These are phyloP conservation scores for Jatropha multifida DNA, from an alignment of 441 rosid genomes.

Conservation along the genomic window DNA sequence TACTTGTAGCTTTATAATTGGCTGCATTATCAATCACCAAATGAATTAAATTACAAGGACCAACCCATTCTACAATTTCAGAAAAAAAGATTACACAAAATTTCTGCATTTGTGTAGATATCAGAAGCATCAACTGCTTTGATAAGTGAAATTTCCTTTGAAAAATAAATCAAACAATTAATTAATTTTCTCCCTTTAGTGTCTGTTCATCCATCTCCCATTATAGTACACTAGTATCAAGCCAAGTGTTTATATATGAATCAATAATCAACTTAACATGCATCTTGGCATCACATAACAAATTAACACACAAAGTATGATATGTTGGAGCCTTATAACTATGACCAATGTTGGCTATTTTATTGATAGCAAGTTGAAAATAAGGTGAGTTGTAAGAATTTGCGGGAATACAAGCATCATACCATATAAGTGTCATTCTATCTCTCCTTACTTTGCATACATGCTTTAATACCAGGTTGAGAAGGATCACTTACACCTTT, in stretches of 20 bases:
- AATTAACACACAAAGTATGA: conserved; percentile 4
- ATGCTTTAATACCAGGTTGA: conserved; percentile 6
- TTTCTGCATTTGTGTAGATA: neutral
- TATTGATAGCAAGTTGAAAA: neutral
- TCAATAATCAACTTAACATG: conserved; percentile 1
- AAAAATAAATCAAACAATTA: conserved; percentile 16
- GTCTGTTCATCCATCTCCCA: conserved; percentile 21
- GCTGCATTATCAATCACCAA: conserved; percentile 19
- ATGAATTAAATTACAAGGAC: neutral
- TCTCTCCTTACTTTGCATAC: neutral
- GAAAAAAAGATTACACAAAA: neutral
- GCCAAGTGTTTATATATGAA: neutral
- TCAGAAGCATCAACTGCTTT: conserved; percentile 19
- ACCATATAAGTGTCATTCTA: neutral
- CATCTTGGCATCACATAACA: neutral
- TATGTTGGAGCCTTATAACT: conserved; percentile 5
- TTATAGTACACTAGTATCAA: conserved; percentile 7
- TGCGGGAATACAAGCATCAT: conserved; percentile 1
- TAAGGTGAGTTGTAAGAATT: neutral
- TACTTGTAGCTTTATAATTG: conserved; percentile 1
- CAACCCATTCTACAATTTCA: neutral
- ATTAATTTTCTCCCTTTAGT: conserved; percentile 7
- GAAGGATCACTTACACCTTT: neutral
- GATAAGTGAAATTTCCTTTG: neutral
- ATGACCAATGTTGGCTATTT: neutral